A percentile compares a stretch with the other conserved stretches of the same genome.
Evolutionary conservation across 2,329 filamentous ascomycete genomes (phyloP).

Genomic region (Madurella mycetomatis): DNA sequence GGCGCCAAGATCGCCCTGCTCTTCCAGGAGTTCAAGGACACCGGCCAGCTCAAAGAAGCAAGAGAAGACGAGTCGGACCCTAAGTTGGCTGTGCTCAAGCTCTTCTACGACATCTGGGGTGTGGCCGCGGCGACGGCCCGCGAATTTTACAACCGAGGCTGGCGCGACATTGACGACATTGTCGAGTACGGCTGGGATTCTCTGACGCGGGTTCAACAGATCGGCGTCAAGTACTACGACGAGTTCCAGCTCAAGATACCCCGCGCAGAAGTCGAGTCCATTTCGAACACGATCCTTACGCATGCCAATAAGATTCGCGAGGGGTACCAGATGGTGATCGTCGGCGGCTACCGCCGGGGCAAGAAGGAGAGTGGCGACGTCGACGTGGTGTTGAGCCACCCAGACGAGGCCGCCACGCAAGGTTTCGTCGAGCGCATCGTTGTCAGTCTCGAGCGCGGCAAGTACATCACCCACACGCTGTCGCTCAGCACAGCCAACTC

Average conservation of each 20-base stretch:
- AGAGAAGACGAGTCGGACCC: constrained; percentile 60
- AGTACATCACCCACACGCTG: constrained; percentile 78
- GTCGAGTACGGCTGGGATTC: constrained; percentile 74
- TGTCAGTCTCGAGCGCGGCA: constrained; percentile 59
- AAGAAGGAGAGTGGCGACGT: constrained; percentile 74
- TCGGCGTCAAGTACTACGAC: constrained; percentile 89
- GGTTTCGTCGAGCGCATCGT: constrained; percentile 72
- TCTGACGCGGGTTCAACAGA: constrained; percentile 79
- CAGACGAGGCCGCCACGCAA: constrained; percentile 61
- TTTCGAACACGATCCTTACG: constrained; percentile 57
- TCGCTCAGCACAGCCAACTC: constrained; percentile 65
- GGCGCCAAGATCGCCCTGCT: constrained; percentile 73
- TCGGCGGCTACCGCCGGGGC: constrained; percentile 77
- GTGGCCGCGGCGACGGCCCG: constrained; percentile 77
- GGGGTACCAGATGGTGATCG: constrained; percentile 57
- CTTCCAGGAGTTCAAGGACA: constrained; percentile 67
- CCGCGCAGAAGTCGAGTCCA: constrained; percentile 66
- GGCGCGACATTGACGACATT: constrained; percentile 81
- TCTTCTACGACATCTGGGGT: constrained; percentile 88
- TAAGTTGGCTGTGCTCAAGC: constrained; percentile 57
- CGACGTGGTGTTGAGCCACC: constrained; percentile 79
- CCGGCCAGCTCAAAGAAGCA: constrained; percentile 59
- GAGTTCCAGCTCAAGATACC: constrained; percentile 73
- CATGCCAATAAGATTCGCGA: constrained; percentile 62
- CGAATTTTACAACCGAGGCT: constrained; percentile 75